A percentile compares a stretch with the other conserved stretches of the same genome.
Evolutionary conservation across 2,329 filamentous ascomycete species (phyloP).

Genomic region (Epicoccum sorghinum): DNA sequence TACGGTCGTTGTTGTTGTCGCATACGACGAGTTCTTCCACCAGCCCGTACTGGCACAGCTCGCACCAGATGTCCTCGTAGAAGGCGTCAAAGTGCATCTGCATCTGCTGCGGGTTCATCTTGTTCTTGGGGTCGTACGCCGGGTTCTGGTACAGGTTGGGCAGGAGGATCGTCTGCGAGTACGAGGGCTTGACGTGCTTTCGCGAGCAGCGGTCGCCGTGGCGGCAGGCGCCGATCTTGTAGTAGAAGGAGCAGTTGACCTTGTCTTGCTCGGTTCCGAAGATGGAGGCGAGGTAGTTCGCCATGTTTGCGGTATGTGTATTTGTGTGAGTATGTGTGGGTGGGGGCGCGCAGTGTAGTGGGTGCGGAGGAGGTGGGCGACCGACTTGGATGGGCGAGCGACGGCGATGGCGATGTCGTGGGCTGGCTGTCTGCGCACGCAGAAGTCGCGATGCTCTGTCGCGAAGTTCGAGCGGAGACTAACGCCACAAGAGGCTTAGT

Average conservation of each 20-base stretch:
- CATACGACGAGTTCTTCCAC: constrained; percentile 97
- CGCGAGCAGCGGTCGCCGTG: constrained; percentile 98
- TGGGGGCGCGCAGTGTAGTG: not conserved
- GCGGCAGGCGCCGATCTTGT: constrained; percentile 98
- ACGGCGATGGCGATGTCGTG: constrained; percentile 5
- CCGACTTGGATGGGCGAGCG: not conserved
- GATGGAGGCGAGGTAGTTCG: constrained; percentile 98
- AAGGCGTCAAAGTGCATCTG: constrained; percentile 99
- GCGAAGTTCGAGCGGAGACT: constrained; percentile 20
- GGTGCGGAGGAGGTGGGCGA: not conserved
- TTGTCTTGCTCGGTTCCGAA: constrained; percentile 99
- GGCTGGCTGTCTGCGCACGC: constrained; percentile 14
- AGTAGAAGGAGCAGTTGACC: constrained; percentile 99
- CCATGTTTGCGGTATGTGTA: constrained; percentile 63
- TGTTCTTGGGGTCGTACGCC: constrained; percentile 93
- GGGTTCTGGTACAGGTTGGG: constrained; percentile 99
- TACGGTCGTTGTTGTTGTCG: constrained; percentile 98
- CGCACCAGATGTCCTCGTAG: constrained; percentile 99
- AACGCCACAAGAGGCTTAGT: constrained; percentile 16
- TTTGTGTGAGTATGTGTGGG: not conserved
- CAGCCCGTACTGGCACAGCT: constrained; percentile 97
- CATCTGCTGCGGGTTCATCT: constrained; percentile 94
- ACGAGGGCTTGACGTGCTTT: constrained; percentile 99
- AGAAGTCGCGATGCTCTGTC: constrained; percentile 26
- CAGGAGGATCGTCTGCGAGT: constrained; percentile 96